Percentiles rank a stretch among this genome's conserved stretches.
phyloP scores from a whole-genome alignment of 495 filamentous ascomycete species.

The Hypoxylon fuscum region DNA sequence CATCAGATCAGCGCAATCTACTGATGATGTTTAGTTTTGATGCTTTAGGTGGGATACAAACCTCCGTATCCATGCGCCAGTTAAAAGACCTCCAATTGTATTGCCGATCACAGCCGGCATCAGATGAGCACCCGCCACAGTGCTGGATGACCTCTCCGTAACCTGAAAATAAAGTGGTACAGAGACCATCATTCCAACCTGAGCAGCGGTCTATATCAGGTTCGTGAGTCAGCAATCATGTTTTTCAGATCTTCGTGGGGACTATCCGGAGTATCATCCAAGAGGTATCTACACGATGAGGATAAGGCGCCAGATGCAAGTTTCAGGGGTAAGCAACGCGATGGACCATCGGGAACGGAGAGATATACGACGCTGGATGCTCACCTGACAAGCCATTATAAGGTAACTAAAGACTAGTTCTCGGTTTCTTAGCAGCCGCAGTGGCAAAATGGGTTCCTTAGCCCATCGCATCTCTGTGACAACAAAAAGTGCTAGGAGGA shows the following conservation, averaged over 20 bases:
- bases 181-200: constrained; percentile 65
- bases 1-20: constrained; percentile 3
- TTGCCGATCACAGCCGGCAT: constrained; percentile 73
- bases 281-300: too few species aligned
- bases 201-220: constrained; percentile 64
- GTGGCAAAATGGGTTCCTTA: constrained; percentile 68
- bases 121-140: constrained; percentile 67
- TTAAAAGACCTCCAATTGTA: constrained; percentile 67
- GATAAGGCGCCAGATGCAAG: too few species aligned
- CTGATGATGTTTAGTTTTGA: too few species aligned
- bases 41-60: constrained; percentile 15
- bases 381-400: constrained; percentile 62
- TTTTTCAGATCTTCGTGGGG: too few species aligned
- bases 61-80: constrained; percentile 65
- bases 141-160: constrained; percentile 63
- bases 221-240: too few species aligned
- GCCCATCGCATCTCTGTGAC: constrained; percentile 61
- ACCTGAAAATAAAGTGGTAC: constrained; percentile 77
- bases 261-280: too few species aligned
- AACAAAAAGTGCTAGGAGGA: constrained; percentile 58
- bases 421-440: constrained; percentile 63
- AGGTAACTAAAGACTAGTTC: constrained; percentile 66
- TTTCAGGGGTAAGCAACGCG: too few species aligned
- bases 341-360: too few species aligned
- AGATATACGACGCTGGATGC: too few species aligned